Evolutionary conservation across 805 yeast genomes (phyloP).

Genomic region (Sporopachydermia lactativora): DNA sequence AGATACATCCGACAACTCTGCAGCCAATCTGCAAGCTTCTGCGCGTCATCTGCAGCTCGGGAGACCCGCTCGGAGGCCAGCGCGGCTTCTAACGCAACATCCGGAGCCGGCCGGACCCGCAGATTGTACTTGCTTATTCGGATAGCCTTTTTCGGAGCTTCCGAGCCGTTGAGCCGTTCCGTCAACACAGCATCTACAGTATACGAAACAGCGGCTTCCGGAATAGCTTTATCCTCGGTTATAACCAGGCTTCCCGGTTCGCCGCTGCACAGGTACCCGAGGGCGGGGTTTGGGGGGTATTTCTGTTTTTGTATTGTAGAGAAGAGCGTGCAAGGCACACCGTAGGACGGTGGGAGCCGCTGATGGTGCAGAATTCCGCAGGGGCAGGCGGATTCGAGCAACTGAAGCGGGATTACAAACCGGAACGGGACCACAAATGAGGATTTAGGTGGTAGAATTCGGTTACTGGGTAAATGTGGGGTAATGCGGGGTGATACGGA

Average conservation of each 20-base stretch:
- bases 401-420: neutral
- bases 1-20: no score
- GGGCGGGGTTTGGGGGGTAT: neutral
- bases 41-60: no score
- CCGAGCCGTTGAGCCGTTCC: no score
- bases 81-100: no score
- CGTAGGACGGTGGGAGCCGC: neutral
- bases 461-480: no score
- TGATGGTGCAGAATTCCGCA: neutral
- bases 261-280: neutral
- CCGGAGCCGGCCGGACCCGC: no score
- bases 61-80: no score
- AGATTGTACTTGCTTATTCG: no score
- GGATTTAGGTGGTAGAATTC: neutral
- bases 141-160: no score
- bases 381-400: neutral
- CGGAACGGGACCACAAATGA: neutral
- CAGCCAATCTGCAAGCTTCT: no score
- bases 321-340: neutral
- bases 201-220: neutral
- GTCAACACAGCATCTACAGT: neutral
- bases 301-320: neutral
- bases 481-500: no score
- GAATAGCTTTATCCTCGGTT: neutral
- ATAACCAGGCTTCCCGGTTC: neutral